Conservation (phyloP, 495 filamentous ascomycete species). For the Penicillium malachiteum region DNA sequence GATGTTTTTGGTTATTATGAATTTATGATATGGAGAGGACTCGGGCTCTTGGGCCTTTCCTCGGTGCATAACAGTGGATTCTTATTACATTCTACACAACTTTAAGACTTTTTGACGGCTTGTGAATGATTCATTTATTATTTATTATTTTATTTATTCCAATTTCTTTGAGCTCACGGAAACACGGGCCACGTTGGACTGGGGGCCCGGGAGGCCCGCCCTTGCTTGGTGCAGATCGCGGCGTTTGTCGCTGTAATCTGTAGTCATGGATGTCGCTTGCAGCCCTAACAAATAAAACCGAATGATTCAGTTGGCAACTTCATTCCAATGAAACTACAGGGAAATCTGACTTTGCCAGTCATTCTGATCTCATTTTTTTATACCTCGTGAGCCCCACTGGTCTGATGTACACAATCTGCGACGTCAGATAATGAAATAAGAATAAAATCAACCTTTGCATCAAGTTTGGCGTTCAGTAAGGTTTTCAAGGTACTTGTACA, state of each 20-base stretch:
- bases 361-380: neutral
- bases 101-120: too few species aligned
- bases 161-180: neutral
- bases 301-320: neutral
- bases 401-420: too few species aligned
- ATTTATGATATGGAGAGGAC: neutral
- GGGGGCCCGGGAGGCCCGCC: constrained; percentile 11
- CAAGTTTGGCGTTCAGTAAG: too few species aligned
- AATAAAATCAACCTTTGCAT: too few species aligned
- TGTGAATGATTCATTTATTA: neutral
- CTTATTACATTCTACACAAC: neutral
- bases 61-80: neutral
- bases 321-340: neutral
- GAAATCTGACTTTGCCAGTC: neutral
- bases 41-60: constrained; percentile 1
- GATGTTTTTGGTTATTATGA: constrained; percentile 6
- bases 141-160: neutral
- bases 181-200: constrained; percentile 20
- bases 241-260: neutral
- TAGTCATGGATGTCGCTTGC: neutral
- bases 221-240: constrained; percentile 20
- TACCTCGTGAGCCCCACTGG: neutral
- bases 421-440: too few species aligned
- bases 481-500: too few species aligned
- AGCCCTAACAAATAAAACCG: neutral